These are phyloP conservation scores for Serendipita sp. DNA, from an alignment of 768 basidiomycete species.

Conservation along the genomic window DNA sequence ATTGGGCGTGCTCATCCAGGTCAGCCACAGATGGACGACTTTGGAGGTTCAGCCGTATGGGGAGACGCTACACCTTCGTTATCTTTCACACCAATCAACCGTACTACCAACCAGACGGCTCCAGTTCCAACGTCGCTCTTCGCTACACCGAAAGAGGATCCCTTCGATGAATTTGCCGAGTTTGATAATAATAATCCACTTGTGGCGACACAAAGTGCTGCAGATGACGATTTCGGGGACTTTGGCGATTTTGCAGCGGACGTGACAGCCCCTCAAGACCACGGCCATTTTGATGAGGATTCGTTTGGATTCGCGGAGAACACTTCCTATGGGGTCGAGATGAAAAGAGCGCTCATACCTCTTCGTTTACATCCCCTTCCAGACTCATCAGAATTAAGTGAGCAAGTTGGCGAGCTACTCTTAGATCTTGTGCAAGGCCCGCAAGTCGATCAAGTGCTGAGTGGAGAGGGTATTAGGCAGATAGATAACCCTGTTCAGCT, in stretches of 20 bases:
- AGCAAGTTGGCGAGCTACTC: conserved; percentile 49
- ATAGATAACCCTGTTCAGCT: conserved; percentile 69
- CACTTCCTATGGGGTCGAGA: conserved; percentile 10
- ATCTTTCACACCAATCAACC: background rate
- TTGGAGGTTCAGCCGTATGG: conserved; percentile 60
- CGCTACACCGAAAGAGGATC: background rate
- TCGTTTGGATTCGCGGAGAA: conserved; percentile 59
- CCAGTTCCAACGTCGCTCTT: conserved; percentile 8
- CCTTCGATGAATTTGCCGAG: conserved; percentile 12
- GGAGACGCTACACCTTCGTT: conserved; percentile 23
- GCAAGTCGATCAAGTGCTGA: conserved; percentile 35
- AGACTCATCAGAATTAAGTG: conserved; percentile 35
- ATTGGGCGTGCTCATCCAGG: background rate
- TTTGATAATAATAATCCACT: conserved; percentile 6
- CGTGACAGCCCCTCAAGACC: conserved; percentile 26
- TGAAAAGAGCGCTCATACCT: conserved; percentile 33
- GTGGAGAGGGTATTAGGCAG: conserved; percentile 59
- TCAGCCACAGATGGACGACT: conserved; percentile 47
- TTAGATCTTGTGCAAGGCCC: conserved; percentile 44
- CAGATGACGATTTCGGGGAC: conserved; percentile 34
- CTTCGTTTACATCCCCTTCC: conserved; percentile 51
- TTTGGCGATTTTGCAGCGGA: conserved; percentile 34
- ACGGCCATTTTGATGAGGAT: conserved; percentile 66
- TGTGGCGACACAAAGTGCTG: conserved; percentile 14
- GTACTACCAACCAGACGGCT: conserved; percentile 10